These are phyloP conservation scores for Xylaria scruposa DNA, from an alignment of 495 filamentous ascomycete species.

Conservation along the genomic window DNA sequence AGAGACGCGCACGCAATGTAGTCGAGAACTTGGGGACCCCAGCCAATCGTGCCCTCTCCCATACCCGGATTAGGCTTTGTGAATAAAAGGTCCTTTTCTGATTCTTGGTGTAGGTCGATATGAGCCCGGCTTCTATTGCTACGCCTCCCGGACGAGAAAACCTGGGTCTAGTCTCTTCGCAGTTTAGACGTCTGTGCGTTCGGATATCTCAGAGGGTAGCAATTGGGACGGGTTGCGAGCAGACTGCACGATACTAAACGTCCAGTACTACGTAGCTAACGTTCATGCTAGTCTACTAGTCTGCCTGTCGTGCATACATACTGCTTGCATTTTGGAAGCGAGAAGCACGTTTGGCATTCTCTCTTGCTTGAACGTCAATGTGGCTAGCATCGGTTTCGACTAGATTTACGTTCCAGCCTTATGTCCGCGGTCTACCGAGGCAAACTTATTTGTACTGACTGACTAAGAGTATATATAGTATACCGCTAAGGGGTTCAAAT, in stretches of 20 bases:
- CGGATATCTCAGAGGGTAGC: not conserved
- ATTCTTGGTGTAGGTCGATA: conserved; percentile 7
- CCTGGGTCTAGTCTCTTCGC: not conserved
- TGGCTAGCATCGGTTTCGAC: not conserved
- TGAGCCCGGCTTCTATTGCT: conserved; percentile 16
- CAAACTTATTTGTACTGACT: not conserved
- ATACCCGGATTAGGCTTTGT: conserved; percentile 1
- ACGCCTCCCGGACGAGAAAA: not conserved
- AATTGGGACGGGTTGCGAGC: not conserved
- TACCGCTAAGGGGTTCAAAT: not conserved
- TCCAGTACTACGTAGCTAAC: not conserved
- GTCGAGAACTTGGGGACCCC: not conserved
- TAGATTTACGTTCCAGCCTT: not conserved
- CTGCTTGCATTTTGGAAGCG: not conserved
- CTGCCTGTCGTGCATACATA: not conserved
- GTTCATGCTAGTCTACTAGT: not conserved
- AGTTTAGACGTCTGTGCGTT: not conserved
- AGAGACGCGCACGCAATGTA: conserved; percentile 1
- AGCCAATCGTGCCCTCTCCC: not conserved
- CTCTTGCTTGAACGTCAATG: not conserved
- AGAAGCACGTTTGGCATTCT: not conserved
- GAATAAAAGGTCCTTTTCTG: not conserved
- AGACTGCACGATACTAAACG: not conserved
- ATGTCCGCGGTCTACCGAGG: not conserved
- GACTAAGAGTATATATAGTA: not conserved